These are phyloP conservation scores for Fusarium sarcochroum DNA, from an alignment of 2,329 filamentous ascomycete species.

Conservation along the genomic window DNA sequence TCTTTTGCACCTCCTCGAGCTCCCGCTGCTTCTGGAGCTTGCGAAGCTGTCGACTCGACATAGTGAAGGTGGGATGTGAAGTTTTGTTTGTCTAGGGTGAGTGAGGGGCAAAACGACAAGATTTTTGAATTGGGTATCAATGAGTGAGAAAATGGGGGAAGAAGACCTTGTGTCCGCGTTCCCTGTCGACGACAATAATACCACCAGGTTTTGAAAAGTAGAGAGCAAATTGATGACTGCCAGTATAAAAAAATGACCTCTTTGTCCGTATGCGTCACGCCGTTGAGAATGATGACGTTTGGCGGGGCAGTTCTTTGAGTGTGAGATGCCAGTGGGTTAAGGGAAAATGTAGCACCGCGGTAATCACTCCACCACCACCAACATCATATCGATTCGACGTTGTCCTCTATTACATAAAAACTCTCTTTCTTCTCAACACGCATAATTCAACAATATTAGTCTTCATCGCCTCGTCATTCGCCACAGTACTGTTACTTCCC, in stretches of 20 bases:
- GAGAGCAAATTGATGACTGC: background rate
- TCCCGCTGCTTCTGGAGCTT: slow-evolving; percentile 67
- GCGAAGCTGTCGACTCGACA: slow-evolving; percentile 67
- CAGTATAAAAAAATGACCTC: background rate
- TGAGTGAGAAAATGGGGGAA: background rate
- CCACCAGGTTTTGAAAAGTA: background rate
- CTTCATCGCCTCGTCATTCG: background rate
- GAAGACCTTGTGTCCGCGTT: background rate
- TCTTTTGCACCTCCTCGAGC: slow-evolving; percentile 51
- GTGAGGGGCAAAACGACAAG: slow-evolving; percentile 21
- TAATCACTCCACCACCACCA: background rate
- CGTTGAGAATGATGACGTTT: slow-evolving; percentile 43
- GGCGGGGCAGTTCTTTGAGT: slow-evolving; percentile 34
- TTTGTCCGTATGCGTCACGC: slow-evolving; percentile 41
- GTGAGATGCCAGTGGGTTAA: background rate
- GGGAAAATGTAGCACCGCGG: slow-evolving; percentile 18
- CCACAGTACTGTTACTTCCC: background rate
- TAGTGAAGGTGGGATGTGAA: slow-evolving; percentile 45
- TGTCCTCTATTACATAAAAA: background rate
- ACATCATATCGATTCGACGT: background rate
- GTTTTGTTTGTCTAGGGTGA: slow-evolving; percentile 18
- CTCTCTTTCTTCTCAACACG: background rate
- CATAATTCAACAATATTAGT: background rate
- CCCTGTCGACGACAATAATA: background rate
- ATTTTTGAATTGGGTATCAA: background rate